Base-by-base conservation (phyloP, 2,329 filamentous ascomycete species). In the Magnaporthiopsis rhizophila region DNA sequence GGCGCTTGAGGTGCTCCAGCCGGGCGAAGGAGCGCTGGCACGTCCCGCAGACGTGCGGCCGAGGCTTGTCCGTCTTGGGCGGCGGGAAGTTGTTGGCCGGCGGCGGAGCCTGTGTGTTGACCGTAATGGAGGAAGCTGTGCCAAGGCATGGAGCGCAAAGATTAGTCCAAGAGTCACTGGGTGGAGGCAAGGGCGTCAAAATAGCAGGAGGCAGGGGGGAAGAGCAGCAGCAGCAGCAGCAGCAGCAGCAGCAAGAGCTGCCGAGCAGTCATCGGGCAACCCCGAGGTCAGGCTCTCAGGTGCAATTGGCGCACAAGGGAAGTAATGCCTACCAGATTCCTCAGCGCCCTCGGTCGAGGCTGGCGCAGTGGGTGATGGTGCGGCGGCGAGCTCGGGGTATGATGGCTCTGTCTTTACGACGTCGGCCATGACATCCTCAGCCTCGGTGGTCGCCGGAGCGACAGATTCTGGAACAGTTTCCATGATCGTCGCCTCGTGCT, bases 41-140 rank as follows among this genome's bases (percentile, higher is more conserved):
- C 61, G 93, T 98, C 57, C 83, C 87, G 80, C 95, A 99, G 66
- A 96, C 88, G 77, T 99, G 95, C 68, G 95, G 95, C 68, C 94
- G 87, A 65, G 95, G 95, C 80, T 98, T 99, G 78, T 99, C 95
- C 68, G 92, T 97, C 80, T 98, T 99, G 62, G 94, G 90, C 57
- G 91, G 90, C 70, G 91, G 91, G 69, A 91, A 90, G 68, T 74
- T 76, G 70, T 75, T 71, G 45, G 72, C 65, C 2, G 73, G 72
- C 7, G 71, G 65, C 3, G 72, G 72, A 7, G 70, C 65, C 66
- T 75, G 76, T 63, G 81, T 81, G 68, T 81, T 83, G 68, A 83
- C 81, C 61, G 80, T 82, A 62, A 83, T 82, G 53, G 81, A 80
- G 32, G 81, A 80, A 64, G 77, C 81, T 80, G 67, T 53, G 45